Conservation (phyloP, 1,284 basidiomycete species). For the Tetrapyrgos nigripes region DNA sequence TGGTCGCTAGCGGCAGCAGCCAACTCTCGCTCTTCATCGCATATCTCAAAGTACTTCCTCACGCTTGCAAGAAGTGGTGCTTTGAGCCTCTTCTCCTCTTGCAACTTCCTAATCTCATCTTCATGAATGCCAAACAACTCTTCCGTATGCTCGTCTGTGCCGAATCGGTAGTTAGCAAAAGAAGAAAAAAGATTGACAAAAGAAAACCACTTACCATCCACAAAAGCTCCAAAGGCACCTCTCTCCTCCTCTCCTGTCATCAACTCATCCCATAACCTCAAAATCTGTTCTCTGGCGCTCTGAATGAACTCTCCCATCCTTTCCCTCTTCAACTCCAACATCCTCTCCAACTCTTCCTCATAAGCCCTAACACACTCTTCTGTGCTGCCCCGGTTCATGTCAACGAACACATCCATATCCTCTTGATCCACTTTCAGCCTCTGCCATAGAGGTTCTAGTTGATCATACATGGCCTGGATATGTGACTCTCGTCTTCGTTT, state of each 20-base stretch:
- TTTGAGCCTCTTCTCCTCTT: constrained; percentile 82
- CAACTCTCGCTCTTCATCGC: constrained; percentile 89
- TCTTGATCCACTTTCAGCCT: constrained; percentile 74
- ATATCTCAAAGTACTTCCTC: constrained; percentile 91
- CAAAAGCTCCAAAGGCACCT: constrained; percentile 81
- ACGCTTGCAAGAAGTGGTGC: constrained; percentile 80
- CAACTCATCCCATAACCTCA: constrained; percentile 84
- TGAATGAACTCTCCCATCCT: constrained; percentile 88
- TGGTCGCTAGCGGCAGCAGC: constrained; percentile 83
- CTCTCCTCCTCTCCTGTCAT: constrained; percentile 87
- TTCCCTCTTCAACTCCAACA: constrained; percentile 88
- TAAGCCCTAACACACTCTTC: constrained; percentile 80
- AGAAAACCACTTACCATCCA: constrained; percentile 65
- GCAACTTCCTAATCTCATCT: constrained; percentile 82
- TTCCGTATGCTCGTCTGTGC: constrained; percentile 87
- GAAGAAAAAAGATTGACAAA: background rate
- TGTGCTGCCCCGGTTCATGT: constrained; percentile 79
- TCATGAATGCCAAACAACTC: constrained; percentile 90
- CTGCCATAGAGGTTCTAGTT: constrained; percentile 83
- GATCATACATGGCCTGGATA: constrained; percentile 88
- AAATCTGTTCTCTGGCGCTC: constrained; percentile 85
- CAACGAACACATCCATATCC: constrained; percentile 85
- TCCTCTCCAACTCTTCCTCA: constrained; percentile 88
- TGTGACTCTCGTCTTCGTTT: constrained; percentile 74
- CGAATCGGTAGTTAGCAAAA: constrained; percentile 19